Percentiles rank a stretch among this genome's conserved stretches.
These are phyloP conservation scores for Saturnispora halmiae DNA, from an alignment of 805 yeast species.

Conservation along the genomic window DNA sequence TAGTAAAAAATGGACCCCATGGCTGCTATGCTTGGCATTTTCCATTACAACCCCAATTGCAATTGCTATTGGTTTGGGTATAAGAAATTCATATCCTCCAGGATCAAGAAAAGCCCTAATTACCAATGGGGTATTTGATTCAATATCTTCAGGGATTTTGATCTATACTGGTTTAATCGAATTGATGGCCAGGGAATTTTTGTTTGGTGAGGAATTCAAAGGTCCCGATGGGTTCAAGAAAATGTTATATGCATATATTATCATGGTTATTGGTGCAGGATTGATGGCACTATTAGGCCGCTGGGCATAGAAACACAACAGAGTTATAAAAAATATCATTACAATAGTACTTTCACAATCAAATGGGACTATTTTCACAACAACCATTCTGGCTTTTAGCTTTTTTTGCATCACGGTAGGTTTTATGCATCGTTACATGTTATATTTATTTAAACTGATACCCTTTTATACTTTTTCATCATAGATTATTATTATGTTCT, in stretches of 20 bases:
- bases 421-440: too few species aligned
- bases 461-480: too few species aligned
- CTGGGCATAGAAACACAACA: too few species aligned
- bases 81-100: conserved; percentile 52
- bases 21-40: conserved; percentile 44
- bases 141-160: conserved; percentile 70
- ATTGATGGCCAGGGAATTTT: conserved; percentile 68
- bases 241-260: conserved; percentile 42
- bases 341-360: not conserved
- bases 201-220: conserved; percentile 53
- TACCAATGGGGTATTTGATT: conserved; percentile 64
- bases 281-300: conserved; percentile 69
- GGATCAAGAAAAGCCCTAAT: conserved; percentile 50
- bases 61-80: conserved; percentile 71
- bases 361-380: not conserved
- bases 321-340: too few species aligned
- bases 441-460: too few species aligned
- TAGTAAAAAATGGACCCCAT: conserved; percentile 38
- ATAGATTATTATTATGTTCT: too few species aligned
- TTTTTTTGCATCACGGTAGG: too few species aligned
- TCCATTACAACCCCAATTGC: conserved; percentile 63
- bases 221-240: conserved; percentile 45
- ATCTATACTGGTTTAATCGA: conserved; percentile 73
- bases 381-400: not conserved
- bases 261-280: conserved; percentile 60